phyloP scores from a whole-genome alignment of 352 stramenopile species.

The Globisporangium cederbergense region DNA sequence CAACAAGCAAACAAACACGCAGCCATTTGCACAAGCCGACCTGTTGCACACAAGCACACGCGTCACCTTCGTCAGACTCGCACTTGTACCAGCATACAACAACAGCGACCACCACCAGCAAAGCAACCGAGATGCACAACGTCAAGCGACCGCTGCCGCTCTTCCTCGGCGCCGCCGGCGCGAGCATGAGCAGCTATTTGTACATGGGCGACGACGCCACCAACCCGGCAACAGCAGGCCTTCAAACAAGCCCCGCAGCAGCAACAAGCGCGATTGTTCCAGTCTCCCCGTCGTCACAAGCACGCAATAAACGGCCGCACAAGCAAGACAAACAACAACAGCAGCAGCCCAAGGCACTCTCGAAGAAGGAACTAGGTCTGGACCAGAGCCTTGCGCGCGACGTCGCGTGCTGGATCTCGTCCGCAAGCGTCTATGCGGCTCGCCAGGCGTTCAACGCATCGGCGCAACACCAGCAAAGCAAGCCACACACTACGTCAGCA shows the following conservation, averaged over 20 bases:
- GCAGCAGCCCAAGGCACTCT: constrained; percentile 19
- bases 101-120: constrained; percentile 2
- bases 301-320: constrained; percentile 21
- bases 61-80: background rate
- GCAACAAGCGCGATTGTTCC: constrained; percentile 12
- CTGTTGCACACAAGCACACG: background rate
- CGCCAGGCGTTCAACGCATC: constrained; percentile 51
- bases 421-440: constrained; percentile 50
- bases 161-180: constrained; percentile 42
- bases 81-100: background rate
- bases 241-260: constrained; percentile 7
- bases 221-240: constrained; percentile 1
- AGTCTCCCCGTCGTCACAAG: background rate
- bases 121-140: constrained; percentile 14
- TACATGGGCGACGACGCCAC: constrained; percentile 45
- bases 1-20: constrained; percentile 3
- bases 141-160: constrained; percentile 55
- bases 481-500: background rate
- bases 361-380: constrained; percentile 55
- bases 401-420: constrained; percentile 64
- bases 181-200: constrained; percentile 45
- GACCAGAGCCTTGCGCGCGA: constrained; percentile 70
- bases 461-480: background rate
- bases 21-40: constrained; percentile 7
- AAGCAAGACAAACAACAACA: constrained; percentile 13